A percentile compares a stretch with the other conserved stretches of the same genome.
These are phyloP conservation scores for Colletotrichum falcatum DNA, from an alignment of 2,329 filamentous ascomycete genomes.

Conservation along the genomic window DNA sequence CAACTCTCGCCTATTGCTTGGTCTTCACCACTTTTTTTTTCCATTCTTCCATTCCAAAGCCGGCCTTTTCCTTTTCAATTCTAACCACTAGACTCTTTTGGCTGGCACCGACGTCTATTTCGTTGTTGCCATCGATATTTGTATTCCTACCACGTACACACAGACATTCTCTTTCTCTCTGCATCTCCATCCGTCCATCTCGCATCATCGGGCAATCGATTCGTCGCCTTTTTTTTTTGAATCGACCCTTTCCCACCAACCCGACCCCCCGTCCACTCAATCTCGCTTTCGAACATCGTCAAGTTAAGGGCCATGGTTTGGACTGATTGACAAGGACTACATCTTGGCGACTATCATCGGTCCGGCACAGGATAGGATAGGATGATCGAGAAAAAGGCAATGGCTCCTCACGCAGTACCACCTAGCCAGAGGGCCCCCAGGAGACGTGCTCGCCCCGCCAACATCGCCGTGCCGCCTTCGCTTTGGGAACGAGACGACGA, in stretches of 20 bases:
- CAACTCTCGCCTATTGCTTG: slow-evolving; percentile 22
- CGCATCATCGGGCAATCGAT: background rate
- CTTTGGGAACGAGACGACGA: slow-evolving; percentile 27
- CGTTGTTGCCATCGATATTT: background rate
- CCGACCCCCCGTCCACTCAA: background rate
- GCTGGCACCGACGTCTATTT: slow-evolving; percentile 38
- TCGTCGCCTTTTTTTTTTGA: slow-evolving; percentile 2
- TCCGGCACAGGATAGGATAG: slow-evolving; percentile 32
- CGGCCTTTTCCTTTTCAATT: slow-evolving; percentile 40
- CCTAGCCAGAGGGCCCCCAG: slow-evolving; percentile 12
- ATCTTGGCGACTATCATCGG: slow-evolving; percentile 35
- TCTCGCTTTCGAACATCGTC: background rate
- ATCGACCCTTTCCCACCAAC: background rate
- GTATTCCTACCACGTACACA: background rate
- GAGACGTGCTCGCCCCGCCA: slow-evolving; percentile 29
- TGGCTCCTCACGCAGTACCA: slow-evolving; percentile 34
- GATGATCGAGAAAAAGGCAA: slow-evolving; percentile 33
- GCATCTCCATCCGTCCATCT: background rate
- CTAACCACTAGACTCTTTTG: slow-evolving; percentile 35
- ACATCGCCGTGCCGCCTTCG: slow-evolving; percentile 20
- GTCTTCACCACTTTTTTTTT: slow-evolving; percentile 32
- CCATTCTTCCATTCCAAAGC: slow-evolving; percentile 38
- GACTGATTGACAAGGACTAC: slow-evolving; percentile 33
- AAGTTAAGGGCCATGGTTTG: slow-evolving; percentile 34
- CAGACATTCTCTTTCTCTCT: background rate